Percentiles rank a stretch among this genome's conserved stretches.
These are phyloP conservation scores for Coriolopsis trogii DNA, from an alignment of 1,284 basidiomycete species.

Conservation along the genomic window DNA sequence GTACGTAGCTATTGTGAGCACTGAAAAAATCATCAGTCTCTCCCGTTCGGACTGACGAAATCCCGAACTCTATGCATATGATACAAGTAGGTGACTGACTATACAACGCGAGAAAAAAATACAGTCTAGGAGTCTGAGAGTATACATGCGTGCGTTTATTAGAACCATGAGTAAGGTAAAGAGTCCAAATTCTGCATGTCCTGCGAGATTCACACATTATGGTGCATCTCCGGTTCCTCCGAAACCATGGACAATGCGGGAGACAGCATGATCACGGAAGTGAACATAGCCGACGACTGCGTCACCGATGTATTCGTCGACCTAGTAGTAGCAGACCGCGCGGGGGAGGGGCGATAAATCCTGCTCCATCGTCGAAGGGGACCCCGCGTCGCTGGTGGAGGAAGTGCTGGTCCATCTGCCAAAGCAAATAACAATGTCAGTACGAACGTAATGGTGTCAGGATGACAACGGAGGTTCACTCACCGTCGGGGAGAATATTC, in stretches of 20 bases:
- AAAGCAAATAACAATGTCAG: neutral
- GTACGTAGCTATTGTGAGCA: no score
- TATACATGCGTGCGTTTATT: no score
- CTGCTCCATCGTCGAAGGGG: constrained; percentile 13
- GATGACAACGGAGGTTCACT: neutral
- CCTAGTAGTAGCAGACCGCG: constrained; percentile 12
- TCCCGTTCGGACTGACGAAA: no score
- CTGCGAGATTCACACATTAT: no score
- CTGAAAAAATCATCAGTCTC: no score
- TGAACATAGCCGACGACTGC: constrained; percentile 26
- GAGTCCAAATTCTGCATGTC: no score
- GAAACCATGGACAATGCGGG: constrained; percentile 23
- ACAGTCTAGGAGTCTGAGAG: no score
- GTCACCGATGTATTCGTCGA: constrained; percentile 21
- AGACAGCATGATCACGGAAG: constrained; percentile 24
- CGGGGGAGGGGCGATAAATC: constrained; percentile 18
- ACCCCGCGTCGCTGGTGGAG: neutral
- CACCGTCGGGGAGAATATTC: constrained; percentile 17
- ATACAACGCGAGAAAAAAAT: no score
- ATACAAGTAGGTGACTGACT: no score
- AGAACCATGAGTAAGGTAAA: no score
- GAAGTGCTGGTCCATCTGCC: no score
- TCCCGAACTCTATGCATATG: no score
- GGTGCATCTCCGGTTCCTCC: constrained; percentile 16
- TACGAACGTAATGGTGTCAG: neutral